Evolutionary conservation across 495 filamentous ascomycete species (phyloP), one percentile per base, ranked within the genome.

Genomic region (Hypoxylon cercidicola): DNA sequence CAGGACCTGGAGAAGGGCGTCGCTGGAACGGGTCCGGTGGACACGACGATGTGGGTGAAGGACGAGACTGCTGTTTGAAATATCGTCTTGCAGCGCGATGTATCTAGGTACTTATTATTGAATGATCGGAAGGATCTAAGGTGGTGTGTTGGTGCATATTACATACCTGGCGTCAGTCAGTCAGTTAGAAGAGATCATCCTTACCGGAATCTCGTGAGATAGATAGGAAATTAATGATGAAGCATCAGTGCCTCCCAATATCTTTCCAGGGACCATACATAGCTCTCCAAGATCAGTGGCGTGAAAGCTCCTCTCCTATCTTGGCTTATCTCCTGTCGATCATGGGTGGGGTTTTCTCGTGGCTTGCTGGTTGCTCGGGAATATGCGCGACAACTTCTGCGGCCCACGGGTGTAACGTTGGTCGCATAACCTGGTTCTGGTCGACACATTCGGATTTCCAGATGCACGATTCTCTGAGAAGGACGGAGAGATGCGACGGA

Each of bases 331-430:
- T 8, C 23, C 25, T 48, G 45, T 48, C 25, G 45, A 48, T 48
- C 45, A 48, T 18, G 15, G 13, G 3, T 2, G 40, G 40, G 40
- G 16, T n/a, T n/a, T 18, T 43, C 12, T 43, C 40, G 16, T 28
- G 25, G 25, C 25, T 28, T 28, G 25, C 25, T 28, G 25, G 7
- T 28, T 28, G 3, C 6, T 43, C 16, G 16, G 40, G 40, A 43
- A 11, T 18, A 16, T 43, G n/a, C 16, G 15, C 12, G 13, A 15
- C 10, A 30, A 7, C 9, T 43, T 48, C 23, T 15, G 20, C 23
- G 7, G 23, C 6, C 45, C 45, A n/a, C 45, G 19, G 18, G 49
- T 61, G 58, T 47, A 61, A 61, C 58, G 58, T 40, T 61, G 49
- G 28, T 3, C 3, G 9, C 13, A 4, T 21, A 4, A 15, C 5